Conservation (phyloP, 441 rosid species). For the Biscutella auriculata region DNA sequence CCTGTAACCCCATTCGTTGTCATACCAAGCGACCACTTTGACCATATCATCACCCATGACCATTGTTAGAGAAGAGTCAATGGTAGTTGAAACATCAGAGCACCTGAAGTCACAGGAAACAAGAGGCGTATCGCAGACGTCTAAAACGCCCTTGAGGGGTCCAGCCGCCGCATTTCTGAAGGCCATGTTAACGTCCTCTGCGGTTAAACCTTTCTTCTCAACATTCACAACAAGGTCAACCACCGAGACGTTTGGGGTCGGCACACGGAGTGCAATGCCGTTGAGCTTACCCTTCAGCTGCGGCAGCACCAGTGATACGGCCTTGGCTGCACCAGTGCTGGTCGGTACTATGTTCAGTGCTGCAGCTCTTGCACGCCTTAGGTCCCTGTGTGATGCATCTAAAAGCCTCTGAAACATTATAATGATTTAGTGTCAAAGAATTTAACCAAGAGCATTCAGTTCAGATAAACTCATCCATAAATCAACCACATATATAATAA, state of each 20-base stretch:
- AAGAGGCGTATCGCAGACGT: constrained; percentile 73
- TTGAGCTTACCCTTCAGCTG: constrained; percentile 95
- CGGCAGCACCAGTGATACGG: constrained; percentile 84
- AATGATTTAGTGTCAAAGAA: too few relatives aligned
- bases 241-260: constrained; percentile 93
- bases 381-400: constrained; percentile 94
- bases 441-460: too few relatives aligned
- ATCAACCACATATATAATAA: background rate
- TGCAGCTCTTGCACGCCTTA: constrained; percentile 97
- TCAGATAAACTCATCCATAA: too few relatives aligned
- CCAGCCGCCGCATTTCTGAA: constrained; percentile 87
- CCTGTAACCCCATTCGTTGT: constrained; percentile 99
- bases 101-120: constrained; percentile 90
- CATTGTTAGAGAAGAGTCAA: constrained; percentile 92
- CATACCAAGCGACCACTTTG: constrained; percentile 96
- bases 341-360: constrained; percentile 96
- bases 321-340: constrained; percentile 98
- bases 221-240: constrained; percentile 87
- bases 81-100: constrained; percentile 80
- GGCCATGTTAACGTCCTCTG: constrained; percentile 85
- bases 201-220: constrained; percentile 65
- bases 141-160: constrained; percentile 75
- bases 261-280: constrained; percentile 92
- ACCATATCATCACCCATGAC: constrained; percentile 98
- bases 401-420: constrained; percentile 72